These are phyloP conservation scores for Cryptococcus depauperatus DNA, from an alignment of 1,284 basidiomycete species.

Conservation along the genomic window DNA sequence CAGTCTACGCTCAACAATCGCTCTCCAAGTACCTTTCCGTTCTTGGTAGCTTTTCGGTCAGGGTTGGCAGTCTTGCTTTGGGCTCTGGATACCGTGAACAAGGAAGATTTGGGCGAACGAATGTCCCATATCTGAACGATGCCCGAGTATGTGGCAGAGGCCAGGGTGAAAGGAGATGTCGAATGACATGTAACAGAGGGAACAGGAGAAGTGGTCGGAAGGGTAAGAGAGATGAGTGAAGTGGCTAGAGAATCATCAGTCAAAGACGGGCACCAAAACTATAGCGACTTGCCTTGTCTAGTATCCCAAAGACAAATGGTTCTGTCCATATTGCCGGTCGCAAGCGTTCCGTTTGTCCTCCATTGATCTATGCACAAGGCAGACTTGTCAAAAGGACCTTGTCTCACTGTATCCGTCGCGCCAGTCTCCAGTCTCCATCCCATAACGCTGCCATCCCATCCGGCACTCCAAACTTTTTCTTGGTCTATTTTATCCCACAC, in stretches of 20 bases:
- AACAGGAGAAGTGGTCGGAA: conserved; percentile 59
- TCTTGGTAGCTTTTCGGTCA: conserved; percentile 36
- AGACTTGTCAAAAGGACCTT: conserved; percentile 46
- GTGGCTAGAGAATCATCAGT: conserved; percentile 25
- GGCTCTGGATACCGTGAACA: conserved; percentile 49
- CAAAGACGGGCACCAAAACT: background rate
- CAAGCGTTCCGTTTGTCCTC: conserved; percentile 40
- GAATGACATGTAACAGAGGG: conserved; percentile 58
- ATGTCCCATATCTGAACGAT: conserved; percentile 79
- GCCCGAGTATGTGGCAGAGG: conserved; percentile 76
- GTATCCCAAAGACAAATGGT: conserved; percentile 50
- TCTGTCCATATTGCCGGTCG: conserved; percentile 49
- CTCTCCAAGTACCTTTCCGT: conserved; percentile 52
- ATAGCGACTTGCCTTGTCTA: conserved; percentile 37
- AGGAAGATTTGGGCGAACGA: conserved; percentile 52
- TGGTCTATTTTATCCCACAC: conserved; percentile 37
- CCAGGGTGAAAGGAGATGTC: conserved; percentile 58
- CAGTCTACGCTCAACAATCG: conserved; percentile 61
- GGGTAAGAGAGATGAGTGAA: conserved; percentile 49
- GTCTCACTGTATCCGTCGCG: conserved; percentile 40
- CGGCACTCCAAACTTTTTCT: conserved; percentile 40
- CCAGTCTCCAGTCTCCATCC: conserved; percentile 46
- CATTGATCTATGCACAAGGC: conserved; percentile 47
- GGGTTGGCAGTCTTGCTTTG: conserved; percentile 17
- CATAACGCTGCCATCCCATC: conserved; percentile 48